These are phyloP conservation scores for Russula abietina DNA, from an alignment of 768 basidiomycete species.

Conservation along the genomic window DNA sequence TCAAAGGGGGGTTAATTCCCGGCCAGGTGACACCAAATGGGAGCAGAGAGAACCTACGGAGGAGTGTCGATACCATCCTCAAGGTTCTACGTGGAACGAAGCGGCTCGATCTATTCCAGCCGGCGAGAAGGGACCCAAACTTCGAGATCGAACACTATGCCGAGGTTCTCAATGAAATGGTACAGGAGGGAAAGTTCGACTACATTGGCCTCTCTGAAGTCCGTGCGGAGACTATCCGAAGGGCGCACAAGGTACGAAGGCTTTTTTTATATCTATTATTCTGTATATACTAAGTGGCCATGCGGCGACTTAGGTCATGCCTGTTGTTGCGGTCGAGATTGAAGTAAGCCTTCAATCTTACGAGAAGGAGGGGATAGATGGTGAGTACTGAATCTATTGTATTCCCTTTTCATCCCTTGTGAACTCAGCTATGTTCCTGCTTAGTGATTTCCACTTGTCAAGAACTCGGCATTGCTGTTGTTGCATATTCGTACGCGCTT, in stretches of 20 bases:
- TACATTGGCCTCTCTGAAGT: conserved; percentile 57
- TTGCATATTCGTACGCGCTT: conserved; percentile 46
- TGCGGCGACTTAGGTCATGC: conserved; percentile 39
- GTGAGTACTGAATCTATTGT: conserved; percentile 24
- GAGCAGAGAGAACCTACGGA: conserved; percentile 40
- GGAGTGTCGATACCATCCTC: conserved; percentile 42
- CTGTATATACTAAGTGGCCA: background rate
- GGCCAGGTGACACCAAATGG: conserved; percentile 22
- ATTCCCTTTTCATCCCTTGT: background rate
- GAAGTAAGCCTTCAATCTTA: conserved; percentile 61
- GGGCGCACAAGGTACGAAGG: conserved; percentile 29
- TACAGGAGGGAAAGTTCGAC: conserved; percentile 51
- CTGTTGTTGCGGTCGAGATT: conserved; percentile 59
- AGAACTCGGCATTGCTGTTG: conserved; percentile 49
- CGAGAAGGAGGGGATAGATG: conserved; percentile 45
- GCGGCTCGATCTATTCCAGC: conserved; percentile 55
- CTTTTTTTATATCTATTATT: background rate
- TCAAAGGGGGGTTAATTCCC: conserved; percentile 36
- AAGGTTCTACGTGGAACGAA: conserved; percentile 45
- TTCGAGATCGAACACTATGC: conserved; percentile 44
- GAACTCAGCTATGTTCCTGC: background rate
- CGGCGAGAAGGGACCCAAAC: conserved; percentile 42
- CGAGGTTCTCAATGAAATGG: conserved; percentile 38
- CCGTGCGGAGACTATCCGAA: conserved; percentile 41
- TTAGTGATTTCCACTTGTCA: conserved; percentile 46